Evolutionary conservation across 208 protist species (phyloP).

Genomic region (Leishmania arabica): DNA sequence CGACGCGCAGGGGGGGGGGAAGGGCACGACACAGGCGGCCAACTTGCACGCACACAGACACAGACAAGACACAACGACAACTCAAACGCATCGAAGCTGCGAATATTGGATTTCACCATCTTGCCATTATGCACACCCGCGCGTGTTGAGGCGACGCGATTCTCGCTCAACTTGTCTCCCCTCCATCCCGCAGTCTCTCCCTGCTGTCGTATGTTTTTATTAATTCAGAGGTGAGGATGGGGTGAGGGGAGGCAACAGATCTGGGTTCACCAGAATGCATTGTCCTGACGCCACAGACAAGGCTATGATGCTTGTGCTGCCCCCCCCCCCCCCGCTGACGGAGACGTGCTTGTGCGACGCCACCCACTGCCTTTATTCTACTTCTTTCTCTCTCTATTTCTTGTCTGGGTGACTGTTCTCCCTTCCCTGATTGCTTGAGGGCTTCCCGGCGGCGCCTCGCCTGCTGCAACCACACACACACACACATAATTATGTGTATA

Average conservation of each 20-base stretch:
- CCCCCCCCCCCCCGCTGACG: background rate
- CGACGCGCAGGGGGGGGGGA: background rate
- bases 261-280: background rate
- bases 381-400: background rate
- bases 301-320: background rate
- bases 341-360: background rate
- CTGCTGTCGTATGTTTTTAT: background rate
- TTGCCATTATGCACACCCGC: background rate
- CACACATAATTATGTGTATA: background rate
- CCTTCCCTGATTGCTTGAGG: background rate
- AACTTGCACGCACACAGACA: slow-evolving; percentile 1
- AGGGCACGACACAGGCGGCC: background rate
- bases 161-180: background rate
- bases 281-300: background rate
- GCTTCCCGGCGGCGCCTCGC: background rate
- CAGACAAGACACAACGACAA: background rate
- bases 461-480: background rate
- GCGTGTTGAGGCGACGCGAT: background rate
- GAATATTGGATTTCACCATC: background rate
- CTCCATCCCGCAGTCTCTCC: background rate
- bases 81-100: background rate
- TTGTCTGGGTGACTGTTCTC: background rate
- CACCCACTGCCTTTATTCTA: background rate
- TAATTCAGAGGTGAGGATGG: background rate
- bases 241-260: background rate